These are phyloP conservation scores for Coniochaeta ligniaria DNA, from an alignment of 2,329 filamentous ascomycete genomes.

Conservation along the genomic window DNA sequence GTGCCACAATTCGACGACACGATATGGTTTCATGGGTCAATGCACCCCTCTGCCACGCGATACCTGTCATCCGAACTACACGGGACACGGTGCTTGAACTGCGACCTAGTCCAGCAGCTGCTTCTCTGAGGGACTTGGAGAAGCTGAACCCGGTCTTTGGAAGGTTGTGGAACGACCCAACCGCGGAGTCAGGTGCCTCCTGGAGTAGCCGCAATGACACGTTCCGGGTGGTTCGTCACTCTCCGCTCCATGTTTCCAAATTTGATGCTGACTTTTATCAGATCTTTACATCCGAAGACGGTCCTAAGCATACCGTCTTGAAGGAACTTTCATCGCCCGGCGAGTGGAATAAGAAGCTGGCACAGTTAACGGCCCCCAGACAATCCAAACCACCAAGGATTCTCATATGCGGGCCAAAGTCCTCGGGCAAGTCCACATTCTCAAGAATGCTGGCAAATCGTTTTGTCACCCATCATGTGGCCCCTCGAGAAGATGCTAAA, in stretches of 20 bases:
- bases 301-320: constrained; percentile 38
- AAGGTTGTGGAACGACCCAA: constrained; percentile 54
- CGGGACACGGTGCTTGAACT: constrained; percentile 48
- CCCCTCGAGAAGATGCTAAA: constrained; percentile 10
- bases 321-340: constrained; percentile 50
- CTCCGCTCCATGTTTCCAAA: not conserved
- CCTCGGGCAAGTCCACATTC: constrained; percentile 71
- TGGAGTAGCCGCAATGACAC: constrained; percentile 2
- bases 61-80: constrained; percentile 56
- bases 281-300: constrained; percentile 47
- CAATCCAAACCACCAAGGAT: constrained; percentile 30
- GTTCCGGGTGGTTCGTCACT: constrained; percentile 3
- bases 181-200: constrained; percentile 2
- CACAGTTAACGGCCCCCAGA: constrained; percentile 31
- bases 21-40: constrained; percentile 47
- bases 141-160: constrained; percentile 59
- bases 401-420: constrained; percentile 63
- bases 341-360: constrained; percentile 55
- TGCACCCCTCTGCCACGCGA: constrained; percentile 61
- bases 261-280: constrained; percentile 22
- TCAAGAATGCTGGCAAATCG: constrained; percentile 59
- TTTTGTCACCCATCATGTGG: constrained; percentile 43
- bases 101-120: constrained; percentile 40
- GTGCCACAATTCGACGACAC: constrained; percentile 50
- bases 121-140: constrained; percentile 45